Percentiles rank a stretch among this genome's conserved stretches.
phyloP scores from a whole-genome alignment of 352 stramenopile genomes.

The Pythium rhizo-oryzae region DNA sequence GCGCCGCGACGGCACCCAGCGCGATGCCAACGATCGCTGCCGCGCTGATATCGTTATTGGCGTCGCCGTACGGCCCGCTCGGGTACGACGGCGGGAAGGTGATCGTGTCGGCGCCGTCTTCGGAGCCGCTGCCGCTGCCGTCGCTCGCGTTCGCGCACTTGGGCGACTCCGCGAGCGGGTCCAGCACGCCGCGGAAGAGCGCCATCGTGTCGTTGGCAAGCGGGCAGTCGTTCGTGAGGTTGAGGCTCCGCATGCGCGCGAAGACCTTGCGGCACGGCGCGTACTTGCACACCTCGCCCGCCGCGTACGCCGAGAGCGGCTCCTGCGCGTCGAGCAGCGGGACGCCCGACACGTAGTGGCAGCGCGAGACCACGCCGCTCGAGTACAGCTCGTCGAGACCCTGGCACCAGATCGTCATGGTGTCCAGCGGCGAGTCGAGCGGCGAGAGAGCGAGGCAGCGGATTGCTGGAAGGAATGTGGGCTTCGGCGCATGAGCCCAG shows the following conservation, averaged over 20 bases:
- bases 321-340: neutral
- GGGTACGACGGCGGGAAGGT: neutral
- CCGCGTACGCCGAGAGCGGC: neutral
- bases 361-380: neutral
- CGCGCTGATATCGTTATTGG: neutral
- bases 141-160: conserved; percentile 1
- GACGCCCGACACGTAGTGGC: neutral
- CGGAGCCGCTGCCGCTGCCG: neutral
- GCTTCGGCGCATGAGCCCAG: too few relatives aligned
- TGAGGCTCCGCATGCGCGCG: neutral
- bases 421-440: too few relatives aligned
- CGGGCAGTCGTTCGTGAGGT: neutral
- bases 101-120: neutral
- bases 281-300: neutral
- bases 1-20: neutral
- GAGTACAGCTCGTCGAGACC: neutral
- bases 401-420: too few relatives aligned
- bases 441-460: too few relatives aligned
- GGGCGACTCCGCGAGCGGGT: neutral
- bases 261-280: neutral
- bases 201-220: neutral
- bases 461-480: too few relatives aligned
- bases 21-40: neutral
- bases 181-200: neutral
- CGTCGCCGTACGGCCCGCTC: neutral